Conservation (phyloP, 2,329 filamentous ascomycete genomes). For the Massarina eburnea region DNA sequence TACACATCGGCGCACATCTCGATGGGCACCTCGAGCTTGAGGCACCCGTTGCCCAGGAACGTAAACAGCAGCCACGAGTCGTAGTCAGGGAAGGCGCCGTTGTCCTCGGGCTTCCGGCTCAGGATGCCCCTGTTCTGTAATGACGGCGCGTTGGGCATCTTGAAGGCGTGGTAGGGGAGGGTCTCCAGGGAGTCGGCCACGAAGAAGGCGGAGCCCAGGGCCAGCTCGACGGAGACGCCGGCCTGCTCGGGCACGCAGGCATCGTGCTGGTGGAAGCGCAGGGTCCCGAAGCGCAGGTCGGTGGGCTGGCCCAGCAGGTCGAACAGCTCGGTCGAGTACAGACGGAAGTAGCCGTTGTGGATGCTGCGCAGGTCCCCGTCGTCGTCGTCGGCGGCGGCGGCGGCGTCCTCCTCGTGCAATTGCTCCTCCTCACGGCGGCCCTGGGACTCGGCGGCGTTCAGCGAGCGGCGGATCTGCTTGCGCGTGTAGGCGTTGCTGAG, state of each 20-base stretch:
- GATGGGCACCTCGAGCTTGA: constrained; percentile 40
- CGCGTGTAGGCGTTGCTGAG: constrained; percentile 34
- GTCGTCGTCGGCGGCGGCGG: constrained; percentile 4
- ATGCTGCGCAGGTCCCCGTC: constrained; percentile 21
- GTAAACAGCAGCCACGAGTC: constrained; percentile 43
- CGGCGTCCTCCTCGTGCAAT: constrained; percentile 16
- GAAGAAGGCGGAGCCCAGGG: constrained; percentile 36
- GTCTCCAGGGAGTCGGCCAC: constrained; percentile 39
- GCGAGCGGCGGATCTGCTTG: constrained; percentile 34
- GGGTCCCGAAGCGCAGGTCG: constrained; percentile 37
- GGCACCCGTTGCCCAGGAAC: constrained; percentile 37
- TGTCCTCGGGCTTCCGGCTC: constrained; percentile 31
- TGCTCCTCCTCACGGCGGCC: constrained; percentile 36
- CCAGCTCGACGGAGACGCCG: constrained; percentile 33
- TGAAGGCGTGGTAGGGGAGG: constrained; percentile 38
- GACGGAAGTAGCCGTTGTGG: constrained; percentile 39
- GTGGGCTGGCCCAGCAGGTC: constrained; percentile 38
- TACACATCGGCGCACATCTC: constrained; percentile 42
- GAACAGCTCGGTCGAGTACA: constrained; percentile 40
- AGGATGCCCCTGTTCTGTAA: constrained; percentile 38
- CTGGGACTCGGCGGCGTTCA: constrained; percentile 30
- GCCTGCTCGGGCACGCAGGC: not conserved
- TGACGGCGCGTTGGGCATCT: constrained; percentile 31
- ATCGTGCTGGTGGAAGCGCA: constrained; percentile 33
- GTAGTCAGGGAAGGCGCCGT: constrained; percentile 34